Percentiles rank a stretch among this genome's conserved stretches.
Conservation (phyloP, 139 green algal genomes). For the Marvania coccoides region DNA sequence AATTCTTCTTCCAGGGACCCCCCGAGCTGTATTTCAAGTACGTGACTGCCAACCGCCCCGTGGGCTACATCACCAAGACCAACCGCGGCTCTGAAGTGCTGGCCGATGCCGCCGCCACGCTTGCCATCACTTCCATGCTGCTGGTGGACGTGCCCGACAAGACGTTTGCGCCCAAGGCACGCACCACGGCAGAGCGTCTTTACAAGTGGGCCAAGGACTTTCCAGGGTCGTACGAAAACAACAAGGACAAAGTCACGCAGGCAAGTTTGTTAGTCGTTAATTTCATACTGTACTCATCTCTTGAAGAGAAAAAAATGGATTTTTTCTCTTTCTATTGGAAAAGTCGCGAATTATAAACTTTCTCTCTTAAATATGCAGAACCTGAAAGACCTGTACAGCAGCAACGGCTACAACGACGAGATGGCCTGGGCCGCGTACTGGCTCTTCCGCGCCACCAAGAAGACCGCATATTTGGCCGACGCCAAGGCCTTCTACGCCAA, state of each 20-base stretch:
- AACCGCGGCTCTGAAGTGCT: conserved; percentile 12
- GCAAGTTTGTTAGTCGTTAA: too few relatives aligned
- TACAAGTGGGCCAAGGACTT: conserved; percentile 10
- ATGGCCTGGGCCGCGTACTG: conserved; percentile 25
- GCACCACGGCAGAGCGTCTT: not conserved
- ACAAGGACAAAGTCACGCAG: not conserved
- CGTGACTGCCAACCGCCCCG: not conserved
- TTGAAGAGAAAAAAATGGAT: too few relatives aligned
- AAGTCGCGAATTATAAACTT: too few relatives aligned
- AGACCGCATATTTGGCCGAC: not conserved
- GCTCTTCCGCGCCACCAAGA: conserved; percentile 21
- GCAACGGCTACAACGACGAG: conserved; percentile 24
- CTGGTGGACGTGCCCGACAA: not conserved
- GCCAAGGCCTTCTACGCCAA: not conserved
- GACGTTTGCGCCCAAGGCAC: not conserved
- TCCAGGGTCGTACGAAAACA: conserved; percentile 2
- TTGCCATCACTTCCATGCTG: conserved; percentile 6
- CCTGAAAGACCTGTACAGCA: conserved; percentile 8
- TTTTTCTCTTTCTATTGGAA: too few relatives aligned
- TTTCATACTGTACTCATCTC: too few relatives aligned
- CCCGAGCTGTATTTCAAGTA: not conserved
- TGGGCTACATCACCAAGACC: conserved; percentile 10
- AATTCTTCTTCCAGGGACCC: conserved; percentile 2
- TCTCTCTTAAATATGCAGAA: too few relatives aligned
- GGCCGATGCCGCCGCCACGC: conserved; percentile 5